Evolutionary conservation across 176 grass and related monocot genomes (phyloP), one percentile per base, ranked within the genome.

Genomic region (Raddia guianensis): DNA sequence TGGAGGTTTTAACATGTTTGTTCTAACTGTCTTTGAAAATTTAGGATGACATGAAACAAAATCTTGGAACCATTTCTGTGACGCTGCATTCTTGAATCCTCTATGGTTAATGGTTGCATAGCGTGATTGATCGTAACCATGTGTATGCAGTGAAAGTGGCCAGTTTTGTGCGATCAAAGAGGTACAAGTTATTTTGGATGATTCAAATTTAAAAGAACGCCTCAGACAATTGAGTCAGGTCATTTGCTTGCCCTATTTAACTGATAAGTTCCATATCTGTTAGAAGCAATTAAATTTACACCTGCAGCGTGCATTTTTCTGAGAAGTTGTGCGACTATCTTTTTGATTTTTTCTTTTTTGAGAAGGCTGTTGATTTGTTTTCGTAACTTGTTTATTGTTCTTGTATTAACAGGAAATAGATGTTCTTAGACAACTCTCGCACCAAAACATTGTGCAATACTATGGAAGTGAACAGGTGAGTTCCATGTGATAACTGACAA

Each of bases 161-260:
- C 88, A 89, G 63, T 89, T 98, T 83, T 99, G 97, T 80, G 97
- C 93, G 15, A 91, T 99, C 78, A 99, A 99, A 84, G 93, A 96
- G 87, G 97, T 99, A 42, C 90, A 91, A 71, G 89, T 95, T 79
- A 96, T 99, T 82, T 96, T 85, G 82, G 97, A 99, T 70, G 97
- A 99, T 85, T 78, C 85, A 69, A 89, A 99, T 84, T 96, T 91
- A 44, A 99, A 85, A 87, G 87, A 93, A 82, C 81, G 76, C 61
- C 87, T 93, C 66, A 87, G 60, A 33, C 91, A 90, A 78, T 88
- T 93, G 55, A 90, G 70, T 68, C 91, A 93, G 87, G 91, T 72
- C 71, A 72, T 85, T 59, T 75, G 73, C 60, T 70, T 70, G 20
- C 13, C 78, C 43, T 45, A 58, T 84, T 73, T 75, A 35, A 45